Conservation (phyloP, 1,284 basidiomycete species). For the Apiotrichum veenhuisii region DNA sequence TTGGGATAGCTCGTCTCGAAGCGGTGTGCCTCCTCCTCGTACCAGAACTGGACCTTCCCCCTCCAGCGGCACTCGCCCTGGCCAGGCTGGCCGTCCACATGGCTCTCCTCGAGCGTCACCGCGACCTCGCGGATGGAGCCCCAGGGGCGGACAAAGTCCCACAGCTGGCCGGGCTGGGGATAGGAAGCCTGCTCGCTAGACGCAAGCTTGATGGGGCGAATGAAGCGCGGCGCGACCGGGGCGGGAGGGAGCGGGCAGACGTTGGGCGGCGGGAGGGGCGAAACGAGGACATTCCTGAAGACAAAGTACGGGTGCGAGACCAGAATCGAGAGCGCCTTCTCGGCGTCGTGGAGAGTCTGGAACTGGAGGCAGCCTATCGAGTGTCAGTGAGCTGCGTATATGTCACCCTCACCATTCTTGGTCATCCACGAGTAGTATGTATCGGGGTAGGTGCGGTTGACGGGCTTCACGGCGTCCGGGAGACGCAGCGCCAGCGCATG, state of each 20-base stretch:
- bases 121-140: constrained; percentile 36
- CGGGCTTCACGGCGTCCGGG: constrained; percentile 16
- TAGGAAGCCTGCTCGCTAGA: neutral
- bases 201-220: constrained; percentile 25
- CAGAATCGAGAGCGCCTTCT: constrained; percentile 78
- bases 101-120: constrained; percentile 54
- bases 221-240: constrained; percentile 46
- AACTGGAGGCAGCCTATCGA: constrained; percentile 3
- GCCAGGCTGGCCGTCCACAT: constrained; percentile 55
- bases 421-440: constrained; percentile 43
- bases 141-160: constrained; percentile 66
- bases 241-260: constrained; percentile 53
- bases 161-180: constrained; percentile 54
- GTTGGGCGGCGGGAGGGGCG: constrained; percentile 60
- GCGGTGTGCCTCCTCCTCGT: constrained; percentile 72
- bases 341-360: constrained; percentile 52
- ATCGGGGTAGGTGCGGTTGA: constrained; percentile 30
- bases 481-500: constrained; percentile 27
- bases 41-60: constrained; percentile 80
- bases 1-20: constrained; percentile 59
- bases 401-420: constrained; percentile 22
- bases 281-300: constrained; percentile 59
- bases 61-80: constrained; percentile 54
- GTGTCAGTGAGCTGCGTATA: neutral
- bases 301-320: constrained; percentile 64